Conservation (phyloP, 129 eudicot species). For the Escallonia herrerae region DNA sequence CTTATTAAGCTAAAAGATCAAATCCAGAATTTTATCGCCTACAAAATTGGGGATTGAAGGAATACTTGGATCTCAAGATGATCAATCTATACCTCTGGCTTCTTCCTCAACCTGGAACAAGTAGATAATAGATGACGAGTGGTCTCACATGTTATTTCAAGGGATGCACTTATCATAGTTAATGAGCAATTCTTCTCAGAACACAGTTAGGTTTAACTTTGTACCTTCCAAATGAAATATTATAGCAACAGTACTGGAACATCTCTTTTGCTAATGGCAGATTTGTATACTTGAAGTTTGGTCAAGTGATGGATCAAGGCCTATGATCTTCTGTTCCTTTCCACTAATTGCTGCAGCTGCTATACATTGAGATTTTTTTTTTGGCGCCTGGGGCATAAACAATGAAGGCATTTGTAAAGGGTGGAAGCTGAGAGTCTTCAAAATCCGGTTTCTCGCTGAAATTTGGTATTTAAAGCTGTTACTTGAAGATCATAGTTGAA, state of each 20-base stretch:
- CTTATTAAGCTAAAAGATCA: too few species aligned
- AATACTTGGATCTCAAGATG: constrained; percentile 5
- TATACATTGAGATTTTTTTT: neutral
- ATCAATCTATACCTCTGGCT: constrained; percentile 38
- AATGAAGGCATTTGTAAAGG: neutral
- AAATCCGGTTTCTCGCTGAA: neutral
- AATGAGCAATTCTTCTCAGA: neutral
- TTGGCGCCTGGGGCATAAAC: neutral
- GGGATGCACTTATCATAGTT: constrained; percentile 5
- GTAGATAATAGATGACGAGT: constrained; percentile 10
- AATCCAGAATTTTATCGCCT: too few species aligned
- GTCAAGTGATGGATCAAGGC: neutral
- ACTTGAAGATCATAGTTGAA: neutral
- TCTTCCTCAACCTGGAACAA: constrained; percentile 31
- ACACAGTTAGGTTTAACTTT: neutral
- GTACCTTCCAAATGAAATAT: neutral
- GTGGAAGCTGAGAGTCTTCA: neutral
- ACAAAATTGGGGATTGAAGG: too few species aligned
- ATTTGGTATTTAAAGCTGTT: neutral
- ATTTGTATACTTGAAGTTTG: neutral
- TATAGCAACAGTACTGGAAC: constrained; percentile 1
- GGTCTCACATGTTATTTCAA: neutral
- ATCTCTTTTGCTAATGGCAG: neutral
- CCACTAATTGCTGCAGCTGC: neutral
- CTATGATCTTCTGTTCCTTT: neutral